A percentile compares a stretch with the other conserved stretches of the same genome.
phyloP scores from a whole-genome alignment of 2,329 filamentous ascomycete genomes.

The Fusarium pseudograminearum region DNA sequence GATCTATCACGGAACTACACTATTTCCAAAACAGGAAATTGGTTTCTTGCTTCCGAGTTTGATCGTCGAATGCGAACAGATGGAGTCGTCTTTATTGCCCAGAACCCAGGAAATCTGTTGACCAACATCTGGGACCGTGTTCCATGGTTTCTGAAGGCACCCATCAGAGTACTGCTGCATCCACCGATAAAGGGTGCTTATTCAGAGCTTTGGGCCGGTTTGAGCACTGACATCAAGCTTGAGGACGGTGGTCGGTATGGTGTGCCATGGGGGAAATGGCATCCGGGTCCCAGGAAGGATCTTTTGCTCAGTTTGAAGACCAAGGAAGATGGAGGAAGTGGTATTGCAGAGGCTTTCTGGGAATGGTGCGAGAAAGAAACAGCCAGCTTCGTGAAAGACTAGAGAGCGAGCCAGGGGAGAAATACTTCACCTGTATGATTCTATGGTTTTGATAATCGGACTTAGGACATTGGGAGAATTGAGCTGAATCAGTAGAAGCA shows the following conservation, averaged over 20 bases:
- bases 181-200: conserved; percentile 54
- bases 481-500: no score
- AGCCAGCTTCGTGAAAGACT: accelerated
- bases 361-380: conserved; percentile 16
- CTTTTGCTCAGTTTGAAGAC: conserved; percentile 1
- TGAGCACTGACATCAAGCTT: conserved; percentile 52
- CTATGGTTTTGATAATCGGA: no score
- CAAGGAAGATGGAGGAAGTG: background rate
- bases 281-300: background rate
- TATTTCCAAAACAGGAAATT: conserved; percentile 53
- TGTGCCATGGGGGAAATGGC: conserved; percentile 13
- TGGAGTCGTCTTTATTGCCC: conserved; percentile 47
- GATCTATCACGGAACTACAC: conserved; percentile 48
- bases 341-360: background rate
- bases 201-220: conserved; percentile 56
- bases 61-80: conserved; percentile 41
- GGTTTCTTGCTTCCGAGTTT: conserved; percentile 51
- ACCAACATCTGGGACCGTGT: conserved; percentile 41
- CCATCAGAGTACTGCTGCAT: conserved; percentile 46
- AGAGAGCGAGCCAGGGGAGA: background rate
- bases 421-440: background rate
- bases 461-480: no score
- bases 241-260: conserved; percentile 40
- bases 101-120: conserved; percentile 54
- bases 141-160: conserved; percentile 18